Evolutionary conservation across 2,329 filamentous ascomycete genomes (phyloP).

Genomic region (Ceratocystis albifundus): DNA sequence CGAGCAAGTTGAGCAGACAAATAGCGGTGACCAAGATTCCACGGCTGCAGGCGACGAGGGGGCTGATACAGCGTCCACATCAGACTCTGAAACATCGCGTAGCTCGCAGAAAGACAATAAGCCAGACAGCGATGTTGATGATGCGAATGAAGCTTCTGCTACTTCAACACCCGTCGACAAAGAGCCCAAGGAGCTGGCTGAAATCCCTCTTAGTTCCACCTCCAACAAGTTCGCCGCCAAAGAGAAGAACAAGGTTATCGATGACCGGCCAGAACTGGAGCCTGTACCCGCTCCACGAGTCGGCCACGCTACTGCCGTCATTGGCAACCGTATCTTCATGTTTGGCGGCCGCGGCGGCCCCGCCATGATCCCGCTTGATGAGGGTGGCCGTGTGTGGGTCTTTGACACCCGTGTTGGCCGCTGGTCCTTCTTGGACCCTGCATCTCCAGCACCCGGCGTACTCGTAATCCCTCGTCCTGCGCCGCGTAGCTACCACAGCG

Average conservation of each 20-base stretch:
- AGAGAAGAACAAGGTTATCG: conserved; percentile 34
- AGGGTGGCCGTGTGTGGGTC: conserved; percentile 63
- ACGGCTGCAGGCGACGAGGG: conserved; percentile 24
- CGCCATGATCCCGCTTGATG: conserved; percentile 59
- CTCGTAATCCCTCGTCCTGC: conserved; percentile 40
- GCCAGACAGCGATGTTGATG: conserved; percentile 20
- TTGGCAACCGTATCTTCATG: conserved; percentile 61
- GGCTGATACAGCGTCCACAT: conserved; percentile 17
- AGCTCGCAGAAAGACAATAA: conserved; percentile 25
- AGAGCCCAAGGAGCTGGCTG: conserved; percentile 31
- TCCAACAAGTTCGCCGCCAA: conserved; percentile 24
- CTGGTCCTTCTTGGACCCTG: conserved; percentile 57
- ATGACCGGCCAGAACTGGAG: conserved; percentile 28
- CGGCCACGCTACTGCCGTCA: conserved; percentile 58
- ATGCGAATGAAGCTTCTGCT: neutral
- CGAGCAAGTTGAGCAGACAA: conserved; percentile 24
- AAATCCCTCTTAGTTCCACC: conserved; percentile 34
- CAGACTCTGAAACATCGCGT: conserved; percentile 25
- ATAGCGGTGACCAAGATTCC: conserved; percentile 26
- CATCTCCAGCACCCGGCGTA: conserved; percentile 34
- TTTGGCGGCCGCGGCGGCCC: conserved; percentile 67
- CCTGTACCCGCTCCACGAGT: conserved; percentile 55
- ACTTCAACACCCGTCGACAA: neutral
- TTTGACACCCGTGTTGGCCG: conserved; percentile 53
- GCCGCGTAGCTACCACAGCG: conserved; percentile 60